These are phyloP conservation scores for Trichosanthes cucumerina DNA, from an alignment of 306 rosid genomes.

Conservation along the genomic window DNA sequence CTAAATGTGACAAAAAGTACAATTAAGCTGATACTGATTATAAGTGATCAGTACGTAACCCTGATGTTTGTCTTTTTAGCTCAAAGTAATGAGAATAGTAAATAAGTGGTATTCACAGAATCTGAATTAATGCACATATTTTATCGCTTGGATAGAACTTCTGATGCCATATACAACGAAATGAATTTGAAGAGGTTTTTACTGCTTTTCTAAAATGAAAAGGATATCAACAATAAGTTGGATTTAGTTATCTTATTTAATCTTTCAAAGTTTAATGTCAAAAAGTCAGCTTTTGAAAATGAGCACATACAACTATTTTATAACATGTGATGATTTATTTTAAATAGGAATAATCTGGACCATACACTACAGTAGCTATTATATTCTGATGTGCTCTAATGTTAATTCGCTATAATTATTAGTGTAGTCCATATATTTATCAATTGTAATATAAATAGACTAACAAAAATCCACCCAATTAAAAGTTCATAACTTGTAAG, in stretches of 20 bases:
- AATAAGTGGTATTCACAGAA: neutral
- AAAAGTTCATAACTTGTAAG: neutral
- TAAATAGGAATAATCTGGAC: neutral
- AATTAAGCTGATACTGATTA: neutral
- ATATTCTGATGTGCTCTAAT: neutral
- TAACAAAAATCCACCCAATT: neutral
- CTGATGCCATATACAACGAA: neutral
- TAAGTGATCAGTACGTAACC: neutral
- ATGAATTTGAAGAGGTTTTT: neutral
- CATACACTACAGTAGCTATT: neutral
- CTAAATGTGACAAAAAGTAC: neutral
- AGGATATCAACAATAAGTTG: neutral
- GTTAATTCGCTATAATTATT: neutral
- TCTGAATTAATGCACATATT: slow-evolving; percentile 6
- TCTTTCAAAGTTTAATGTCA: neutral
- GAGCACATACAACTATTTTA: neutral
- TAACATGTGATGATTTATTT: neutral
- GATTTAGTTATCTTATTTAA: neutral
- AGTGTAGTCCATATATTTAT: neutral
- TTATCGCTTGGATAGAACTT: neutral
- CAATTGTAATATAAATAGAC: neutral
- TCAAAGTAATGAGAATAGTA: neutral
- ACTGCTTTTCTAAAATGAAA: neutral
- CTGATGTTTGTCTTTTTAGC: neutral
- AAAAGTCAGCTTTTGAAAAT: neutral